A percentile compares a stretch with the other conserved stretches of the same genome.
These are phyloP conservation scores for Acanthochlamys bracteata DNA, from an alignment of 106 monocot species.

Conservation along the genomic window DNA sequence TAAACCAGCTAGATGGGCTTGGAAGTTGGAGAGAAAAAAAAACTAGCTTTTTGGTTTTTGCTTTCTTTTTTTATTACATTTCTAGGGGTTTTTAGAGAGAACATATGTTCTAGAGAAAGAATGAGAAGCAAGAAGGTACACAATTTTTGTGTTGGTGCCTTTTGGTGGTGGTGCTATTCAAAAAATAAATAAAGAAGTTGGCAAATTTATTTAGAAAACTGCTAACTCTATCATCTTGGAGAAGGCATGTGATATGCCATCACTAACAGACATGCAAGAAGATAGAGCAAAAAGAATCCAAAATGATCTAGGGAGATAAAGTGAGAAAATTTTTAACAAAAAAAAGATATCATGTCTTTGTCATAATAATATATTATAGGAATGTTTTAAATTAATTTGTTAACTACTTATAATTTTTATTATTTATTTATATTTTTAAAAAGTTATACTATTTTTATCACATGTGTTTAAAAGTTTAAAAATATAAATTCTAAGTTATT, in stretches of 20 bases:
- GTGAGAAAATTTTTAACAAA: neutral
- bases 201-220: neutral
- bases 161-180: neutral
- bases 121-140: slow-evolving; percentile 14
- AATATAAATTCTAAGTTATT: too few relatives aligned
- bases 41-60: neutral
- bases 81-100: slow-evolving; percentile 16
- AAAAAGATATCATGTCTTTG: too few relatives aligned
- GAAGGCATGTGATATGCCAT: slow-evolving; percentile 11
- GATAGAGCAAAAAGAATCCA: neutral
- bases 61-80: slow-evolving; percentile 1
- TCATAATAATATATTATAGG: too few relatives aligned
- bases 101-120: neutral
- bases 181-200: too few relatives aligned
- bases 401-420: too few relatives aligned
- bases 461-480: too few relatives aligned
- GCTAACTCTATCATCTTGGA: neutral
- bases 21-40: neutral
- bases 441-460: too few relatives aligned
- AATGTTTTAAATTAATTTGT: too few relatives aligned
- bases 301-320: neutral
- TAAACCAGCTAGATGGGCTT: neutral
- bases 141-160: neutral
- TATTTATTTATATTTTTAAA: too few relatives aligned
- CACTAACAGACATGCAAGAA: neutral